Evolutionary conservation across 2,329 filamentous ascomycete genomes (phyloP).

Genomic region (Capronia coronata): DNA sequence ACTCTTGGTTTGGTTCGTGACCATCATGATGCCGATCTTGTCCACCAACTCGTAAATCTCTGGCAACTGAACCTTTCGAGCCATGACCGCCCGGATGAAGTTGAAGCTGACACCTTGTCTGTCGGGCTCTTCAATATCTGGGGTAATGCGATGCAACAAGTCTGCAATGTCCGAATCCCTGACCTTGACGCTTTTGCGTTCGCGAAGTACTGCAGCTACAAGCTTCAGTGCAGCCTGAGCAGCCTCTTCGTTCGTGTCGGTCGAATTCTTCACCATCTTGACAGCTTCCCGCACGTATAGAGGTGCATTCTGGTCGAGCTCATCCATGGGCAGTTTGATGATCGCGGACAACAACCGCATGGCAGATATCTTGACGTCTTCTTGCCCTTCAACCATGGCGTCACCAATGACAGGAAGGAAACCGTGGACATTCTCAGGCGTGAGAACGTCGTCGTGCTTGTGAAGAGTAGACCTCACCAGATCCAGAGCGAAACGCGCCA

Average conservation of each 20-base stretch:
- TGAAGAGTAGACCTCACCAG: slow-evolving; percentile 77
- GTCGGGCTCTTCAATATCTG: slow-evolving; percentile 86
- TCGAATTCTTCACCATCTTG: slow-evolving; percentile 68
- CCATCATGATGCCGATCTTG: slow-evolving; percentile 83
- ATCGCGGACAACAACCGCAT: slow-evolving; percentile 80
- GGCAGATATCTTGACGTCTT: slow-evolving; percentile 85
- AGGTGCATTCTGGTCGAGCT: slow-evolving; percentile 63
- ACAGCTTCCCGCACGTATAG: slow-evolving; percentile 82
- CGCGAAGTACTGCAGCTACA: slow-evolving; percentile 74
- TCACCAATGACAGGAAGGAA: slow-evolving; percentile 89
- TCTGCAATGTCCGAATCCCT: slow-evolving; percentile 78
- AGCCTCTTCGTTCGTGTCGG: slow-evolving; percentile 73
- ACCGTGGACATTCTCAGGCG: slow-evolving; percentile 68
- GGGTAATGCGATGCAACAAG: slow-evolving; percentile 71
- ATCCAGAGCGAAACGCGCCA: slow-evolving; percentile 81
- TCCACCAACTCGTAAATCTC: slow-evolving; percentile 88
- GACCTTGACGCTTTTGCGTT: slow-evolving; percentile 67
- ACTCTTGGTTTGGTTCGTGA: slow-evolving; percentile 85
- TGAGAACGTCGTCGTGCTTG: slow-evolving; percentile 76
- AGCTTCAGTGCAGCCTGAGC: slow-evolving; percentile 86
- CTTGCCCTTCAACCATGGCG: slow-evolving; percentile 72
- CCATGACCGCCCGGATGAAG: slow-evolving; percentile 81
- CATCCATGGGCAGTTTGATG: slow-evolving; percentile 70
- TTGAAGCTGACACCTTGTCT: slow-evolving; percentile 91
- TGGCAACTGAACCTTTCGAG: slow-evolving; percentile 76